These are phyloP conservation scores for Backusella macrospora DNA, from an alignment of 192 early-diverging fungal species.

Conservation along the genomic window DNA sequence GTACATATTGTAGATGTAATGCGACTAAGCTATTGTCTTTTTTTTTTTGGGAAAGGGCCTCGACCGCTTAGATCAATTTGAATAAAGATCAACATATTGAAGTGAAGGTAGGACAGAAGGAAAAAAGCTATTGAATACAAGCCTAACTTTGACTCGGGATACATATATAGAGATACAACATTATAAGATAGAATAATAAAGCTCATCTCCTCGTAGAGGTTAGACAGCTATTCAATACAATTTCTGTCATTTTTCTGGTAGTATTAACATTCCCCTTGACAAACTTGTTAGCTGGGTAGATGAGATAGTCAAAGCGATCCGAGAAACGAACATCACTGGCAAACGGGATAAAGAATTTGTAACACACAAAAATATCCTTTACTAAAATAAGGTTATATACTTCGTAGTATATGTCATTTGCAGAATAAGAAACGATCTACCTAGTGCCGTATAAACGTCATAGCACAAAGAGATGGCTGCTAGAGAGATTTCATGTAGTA, in stretches of 20 bases:
- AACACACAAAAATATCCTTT: background rate
- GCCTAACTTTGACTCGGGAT: background rate
- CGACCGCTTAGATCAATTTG: background rate
- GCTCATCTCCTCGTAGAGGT: conserved; percentile 87
- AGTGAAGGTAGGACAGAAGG: background rate
- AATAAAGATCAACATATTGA: background rate
- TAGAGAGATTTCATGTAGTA: conserved; percentile 81
- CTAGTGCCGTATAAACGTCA: conserved; percentile 78
- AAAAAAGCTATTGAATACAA: background rate
- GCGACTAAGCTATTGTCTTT: conserved; percentile 47
- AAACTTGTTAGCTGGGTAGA: conserved; percentile 47
- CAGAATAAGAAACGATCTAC: conserved; percentile 86
- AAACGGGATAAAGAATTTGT: conserved; percentile 26
- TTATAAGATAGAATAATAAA: conserved; percentile 24
- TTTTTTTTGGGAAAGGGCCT: background rate
- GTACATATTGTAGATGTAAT: conserved; percentile 60
- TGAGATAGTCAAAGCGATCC: conserved; percentile 38
- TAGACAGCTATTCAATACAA: conserved; percentile 80
- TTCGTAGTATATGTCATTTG: conserved; percentile 78
- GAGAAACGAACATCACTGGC: conserved; percentile 7
- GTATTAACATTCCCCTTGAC: conserved; percentile 54
- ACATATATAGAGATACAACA: conserved; percentile 42
- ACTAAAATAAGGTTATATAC: background rate
- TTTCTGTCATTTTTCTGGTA: conserved; percentile 73
- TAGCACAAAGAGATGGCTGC: conserved; percentile 64